phyloP scores from a whole-genome alignment of 352 stramenopile species.

The Globisporangium okanoganense region DNA sequence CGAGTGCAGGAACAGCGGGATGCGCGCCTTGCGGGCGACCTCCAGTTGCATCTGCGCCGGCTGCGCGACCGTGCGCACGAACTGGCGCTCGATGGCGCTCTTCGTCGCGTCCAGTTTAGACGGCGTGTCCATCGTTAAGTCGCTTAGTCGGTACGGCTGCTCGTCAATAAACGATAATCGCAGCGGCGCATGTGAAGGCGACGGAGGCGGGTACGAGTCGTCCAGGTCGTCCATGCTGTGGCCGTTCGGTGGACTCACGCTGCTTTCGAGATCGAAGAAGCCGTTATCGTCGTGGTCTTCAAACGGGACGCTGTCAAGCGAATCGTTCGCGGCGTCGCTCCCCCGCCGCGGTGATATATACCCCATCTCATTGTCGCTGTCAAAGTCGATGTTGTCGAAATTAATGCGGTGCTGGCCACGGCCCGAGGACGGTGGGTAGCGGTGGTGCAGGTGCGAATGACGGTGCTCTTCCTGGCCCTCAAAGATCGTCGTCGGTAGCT shows the following conservation, averaged over 20 bases:
- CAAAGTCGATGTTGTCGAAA: slow-evolving; percentile 37
- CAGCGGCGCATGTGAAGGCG: slow-evolving; percentile 3
- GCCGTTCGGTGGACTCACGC: slow-evolving; percentile 15
- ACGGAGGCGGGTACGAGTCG: slow-evolving; percentile 17
- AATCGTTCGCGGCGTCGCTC: slow-evolving; percentile 26
- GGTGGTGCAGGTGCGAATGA: slow-evolving; percentile 12
- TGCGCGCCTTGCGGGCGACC: slow-evolving; percentile 74
- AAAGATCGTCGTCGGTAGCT: slow-evolving; percentile 51
- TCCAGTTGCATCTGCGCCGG: slow-evolving; percentile 86
- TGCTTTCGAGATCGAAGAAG: slow-evolving; percentile 56
- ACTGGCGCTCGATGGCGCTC: slow-evolving; percentile 59
- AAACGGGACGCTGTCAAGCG: slow-evolving; percentile 52
- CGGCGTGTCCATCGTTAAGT: slow-evolving; percentile 18
- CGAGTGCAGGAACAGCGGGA: slow-evolving; percentile 82
- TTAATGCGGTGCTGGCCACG: slow-evolving; percentile 59
- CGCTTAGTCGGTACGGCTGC: slow-evolving; percentile 6
- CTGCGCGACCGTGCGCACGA: slow-evolving; percentile 60
- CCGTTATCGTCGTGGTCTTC: slow-evolving; percentile 37
- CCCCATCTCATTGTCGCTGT: slow-evolving; percentile 50
- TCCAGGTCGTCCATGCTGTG: slow-evolving; percentile 22
- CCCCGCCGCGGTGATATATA: slow-evolving; percentile 29
- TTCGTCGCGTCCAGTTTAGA: slow-evolving; percentile 54
- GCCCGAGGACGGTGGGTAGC: slow-evolving; percentile 31
- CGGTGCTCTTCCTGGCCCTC: slow-evolving; percentile 33
- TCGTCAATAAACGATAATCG: slow-evolving; percentile 9